Base-by-base conservation (phyloP, 768 basidiomycete species). In the Leucocoprinus sp. region DNA sequence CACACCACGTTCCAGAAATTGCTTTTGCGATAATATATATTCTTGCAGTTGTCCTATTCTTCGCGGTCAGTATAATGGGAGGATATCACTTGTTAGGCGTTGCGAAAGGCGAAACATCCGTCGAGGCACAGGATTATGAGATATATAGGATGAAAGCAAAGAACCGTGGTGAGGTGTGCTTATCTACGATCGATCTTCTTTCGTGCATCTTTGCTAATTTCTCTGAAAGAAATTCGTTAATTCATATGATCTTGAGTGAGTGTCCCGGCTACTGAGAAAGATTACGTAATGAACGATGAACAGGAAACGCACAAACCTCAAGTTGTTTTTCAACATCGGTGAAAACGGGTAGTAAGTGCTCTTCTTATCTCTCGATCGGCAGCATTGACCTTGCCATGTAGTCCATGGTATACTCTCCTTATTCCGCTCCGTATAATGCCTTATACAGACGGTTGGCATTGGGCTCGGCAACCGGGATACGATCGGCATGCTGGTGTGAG, bases 41-140 rank as follows among this genome's bases (percentile, higher is more conserved):
- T 22, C 73, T 97, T 1, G 69, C 79, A 7, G 61, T 69, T 4
- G 87, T 93, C 0, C 71, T 98, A 44, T 82, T 79, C 43, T 64
- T 92, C 21, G 82, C 84, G 0, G 79, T 93, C 0, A 64, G 74
- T 3, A 66, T 84, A 29, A 87, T 93, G 84, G 64, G 78, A 3
- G 56, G 65, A 2, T 92, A 79, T 65, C 88, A 91, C 51, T 50
- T 92, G 1, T 85, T 78, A 67, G 73, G 83, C 45, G 64, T 96
- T 9, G 60, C 75, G 0, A 60, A 67, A 27, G 92, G 82, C 0
- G 93, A 97, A 59, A 97, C 93, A 0, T 76, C 84, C 1, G 93
- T 98, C 5, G 96, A 99, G 63, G 73, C 74, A 5, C 89, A 92
- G 52, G 95, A 98, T 55, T 78, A 92, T 55, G 79, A 80, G 6